Evolutionary conservation across 169 alveolate genomes (phyloP).

Genomic region (Plasmodium coatneyi): DNA sequence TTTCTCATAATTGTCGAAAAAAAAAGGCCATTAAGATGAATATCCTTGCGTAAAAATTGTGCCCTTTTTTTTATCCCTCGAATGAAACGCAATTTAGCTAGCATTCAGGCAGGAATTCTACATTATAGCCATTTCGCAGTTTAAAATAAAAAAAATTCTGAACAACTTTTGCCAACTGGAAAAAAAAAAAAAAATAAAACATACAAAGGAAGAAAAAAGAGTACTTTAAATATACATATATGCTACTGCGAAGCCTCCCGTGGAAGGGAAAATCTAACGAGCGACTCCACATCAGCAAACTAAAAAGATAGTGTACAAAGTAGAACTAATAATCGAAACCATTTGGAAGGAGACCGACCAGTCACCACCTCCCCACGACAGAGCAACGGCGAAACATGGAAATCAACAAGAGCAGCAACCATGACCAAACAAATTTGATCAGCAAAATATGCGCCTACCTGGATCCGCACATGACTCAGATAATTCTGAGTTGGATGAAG

Average conservation of each 20-base stretch:
- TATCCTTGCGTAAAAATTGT: neutral
- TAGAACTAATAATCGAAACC: neutral
- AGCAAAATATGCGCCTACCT: constrained; percentile 77
- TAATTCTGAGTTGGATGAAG: constrained; percentile 81
- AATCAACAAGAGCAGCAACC: neutral
- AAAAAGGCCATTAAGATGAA: neutral
- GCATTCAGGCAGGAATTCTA: neutral
- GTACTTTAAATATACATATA: neutral
- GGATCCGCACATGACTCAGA: constrained; percentile 83
- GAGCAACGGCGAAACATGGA: neutral
- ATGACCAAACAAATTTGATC: constrained; percentile 14
- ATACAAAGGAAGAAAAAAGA: neutral
- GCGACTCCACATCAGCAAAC: neutral
- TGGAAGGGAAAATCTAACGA: neutral
- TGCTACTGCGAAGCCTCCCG: neutral
- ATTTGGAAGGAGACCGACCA: neutral
- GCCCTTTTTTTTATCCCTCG: neutral
- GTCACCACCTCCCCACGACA: neutral
- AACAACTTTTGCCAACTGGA: neutral
- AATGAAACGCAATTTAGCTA: neutral
- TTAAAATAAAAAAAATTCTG: neutral
- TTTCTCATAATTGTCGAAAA: neutral
- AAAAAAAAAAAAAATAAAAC: neutral
- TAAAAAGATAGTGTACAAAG: neutral
- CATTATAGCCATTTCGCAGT: neutral